Evolutionary conservation across 2,329 filamentous ascomycete genomes (phyloP).

Genomic region (Fusarium pininemorale): DNA sequence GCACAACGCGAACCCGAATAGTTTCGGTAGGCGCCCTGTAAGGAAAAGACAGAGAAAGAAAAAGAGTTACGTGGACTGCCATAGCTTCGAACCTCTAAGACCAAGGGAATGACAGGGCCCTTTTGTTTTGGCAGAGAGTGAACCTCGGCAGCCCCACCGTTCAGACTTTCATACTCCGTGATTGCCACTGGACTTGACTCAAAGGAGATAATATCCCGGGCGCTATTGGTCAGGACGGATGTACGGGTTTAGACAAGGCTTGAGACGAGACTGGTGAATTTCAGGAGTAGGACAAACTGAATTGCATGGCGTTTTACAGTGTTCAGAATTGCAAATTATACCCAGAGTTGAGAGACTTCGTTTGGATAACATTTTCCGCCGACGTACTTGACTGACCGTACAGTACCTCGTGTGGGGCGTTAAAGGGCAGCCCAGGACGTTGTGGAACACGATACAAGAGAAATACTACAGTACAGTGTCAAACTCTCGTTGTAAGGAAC

Average conservation of each 20-base stretch:
- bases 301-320: conserved; percentile 3
- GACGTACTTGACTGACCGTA: neutral
- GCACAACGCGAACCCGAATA: conserved; percentile 23
- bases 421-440: neutral
- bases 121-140: neutral
- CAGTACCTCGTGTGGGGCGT: neutral
- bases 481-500: neutral
- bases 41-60: neutral
- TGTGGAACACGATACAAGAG: neutral
- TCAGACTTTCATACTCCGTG: neutral
- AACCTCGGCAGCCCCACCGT: conserved; percentile 25
- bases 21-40: conserved; percentile 26
- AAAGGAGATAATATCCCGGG: conserved; percentile 32
- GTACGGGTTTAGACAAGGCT: conserved; percentile 20
- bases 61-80: neutral
- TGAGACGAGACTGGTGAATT: neutral
- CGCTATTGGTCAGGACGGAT: conserved; percentile 12
- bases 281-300: conserved; percentile 11
- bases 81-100: conserved; percentile 27
- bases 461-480: neutral
- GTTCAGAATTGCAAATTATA: neutral
- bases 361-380: conserved; percentile 3
- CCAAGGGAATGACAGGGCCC: conserved; percentile 30
- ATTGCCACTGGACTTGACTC: conserved; percentile 21
- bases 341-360: conserved; percentile 1